A percentile compares a stretch with the other conserved stretches of the same genome.
Conservation (phyloP, 2,329 filamentous ascomycete genomes). For the Cladosporium sp. region DNA sequence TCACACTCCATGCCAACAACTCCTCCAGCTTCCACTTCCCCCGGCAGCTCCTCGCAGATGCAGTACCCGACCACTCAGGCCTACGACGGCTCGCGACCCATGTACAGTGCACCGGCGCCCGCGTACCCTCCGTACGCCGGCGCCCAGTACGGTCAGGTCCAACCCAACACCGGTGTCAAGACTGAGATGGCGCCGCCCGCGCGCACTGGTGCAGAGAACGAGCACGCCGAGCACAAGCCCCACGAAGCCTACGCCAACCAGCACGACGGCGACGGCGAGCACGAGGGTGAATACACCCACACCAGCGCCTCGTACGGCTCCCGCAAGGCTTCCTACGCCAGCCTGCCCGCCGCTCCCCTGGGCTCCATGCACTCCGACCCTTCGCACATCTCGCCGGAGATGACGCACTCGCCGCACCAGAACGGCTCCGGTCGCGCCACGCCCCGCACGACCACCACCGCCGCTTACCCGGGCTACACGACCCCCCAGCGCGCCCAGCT, state of each 20-base stretch:
- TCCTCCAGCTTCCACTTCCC: slow-evolving; percentile 73
- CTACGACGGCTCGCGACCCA: slow-evolving; percentile 70
- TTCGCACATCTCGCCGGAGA: slow-evolving; percentile 70
- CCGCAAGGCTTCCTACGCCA: slow-evolving; percentile 69
- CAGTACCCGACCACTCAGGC: slow-evolving; percentile 65
- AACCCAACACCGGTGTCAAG: slow-evolving; percentile 63
- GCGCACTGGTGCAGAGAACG: slow-evolving; percentile 52
- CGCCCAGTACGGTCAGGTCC: slow-evolving; percentile 59
- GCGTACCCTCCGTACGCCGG: slow-evolving; percentile 51
- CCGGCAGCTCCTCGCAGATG: slow-evolving; percentile 68
- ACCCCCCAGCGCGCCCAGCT: slow-evolving; percentile 67
- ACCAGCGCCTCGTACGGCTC: slow-evolving; percentile 65
- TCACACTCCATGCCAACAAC: slow-evolving; percentile 80
- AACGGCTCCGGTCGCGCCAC: slow-evolving; percentile 78
- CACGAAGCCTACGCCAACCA: slow-evolving; percentile 53
- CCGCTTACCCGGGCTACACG: slow-evolving; percentile 64
- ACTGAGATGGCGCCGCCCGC: slow-evolving; percentile 79
- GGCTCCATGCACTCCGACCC: slow-evolving; percentile 61
- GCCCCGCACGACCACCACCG: slow-evolving; percentile 62
- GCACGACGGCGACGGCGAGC: slow-evolving; percentile 32
- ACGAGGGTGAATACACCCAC: slow-evolving; percentile 75
- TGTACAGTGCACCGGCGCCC: slow-evolving; percentile 65
- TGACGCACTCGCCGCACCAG: slow-evolving; percentile 78
- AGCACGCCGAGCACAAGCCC: slow-evolving; percentile 60
- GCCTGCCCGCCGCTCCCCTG: slow-evolving; percentile 61